Evolutionary conservation across 2,329 filamentous ascomycete genomes (phyloP), one percentile per base, ranked within the genome.

Genomic region (Epichloe sylvatica): DNA sequence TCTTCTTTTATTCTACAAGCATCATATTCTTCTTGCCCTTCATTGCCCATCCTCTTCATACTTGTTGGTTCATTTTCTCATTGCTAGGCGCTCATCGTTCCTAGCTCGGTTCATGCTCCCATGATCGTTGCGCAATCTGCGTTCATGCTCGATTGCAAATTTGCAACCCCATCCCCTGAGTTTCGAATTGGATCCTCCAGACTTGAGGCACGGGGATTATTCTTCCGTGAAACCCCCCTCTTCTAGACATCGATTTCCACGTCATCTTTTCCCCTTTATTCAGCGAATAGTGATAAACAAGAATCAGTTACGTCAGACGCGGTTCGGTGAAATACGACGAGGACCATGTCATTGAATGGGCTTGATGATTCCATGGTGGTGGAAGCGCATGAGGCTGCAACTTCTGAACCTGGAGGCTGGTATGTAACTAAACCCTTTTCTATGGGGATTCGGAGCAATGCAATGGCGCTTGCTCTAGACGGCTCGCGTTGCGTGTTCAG

Each of bases 361-460:
- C 76, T 97, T 70, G 90, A 96, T 72, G 78, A 81, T 70, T 72
- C 77, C 59, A 78, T 80, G 63, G 78, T 98, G 69, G 79, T 82
- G 69, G 87, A 94, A 70, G 89, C 90, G 61, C 83, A 94, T 69
- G 84, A 90, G 63, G 73, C 79, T 59, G 86, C 87, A 50, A 73
- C 83, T 59, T 78, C 78, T 52, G 92, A 97, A 69, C 80, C 87
- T 51, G 90, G 89, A 72, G 90, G 89, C 83, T 98, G 92, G 92
- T 97, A 77, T 68, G 85, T 52, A 54, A 25, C 13, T 36, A 23
- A 30, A 30, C 8, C 30, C 11, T 48, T 17, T 33, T 17, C 17
- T 13, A 5, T 12, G 6, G 39, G 11, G n/a, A 13, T 21, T 5
- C 5, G 11, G 9, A 23, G 19, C 39, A 11, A 23, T 41, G 8